Evolutionary conservation across 148 eudicot genomes (phyloP), one percentile per base, ranked within the genome.

Genomic region (Talinum fruticosum): DNA sequence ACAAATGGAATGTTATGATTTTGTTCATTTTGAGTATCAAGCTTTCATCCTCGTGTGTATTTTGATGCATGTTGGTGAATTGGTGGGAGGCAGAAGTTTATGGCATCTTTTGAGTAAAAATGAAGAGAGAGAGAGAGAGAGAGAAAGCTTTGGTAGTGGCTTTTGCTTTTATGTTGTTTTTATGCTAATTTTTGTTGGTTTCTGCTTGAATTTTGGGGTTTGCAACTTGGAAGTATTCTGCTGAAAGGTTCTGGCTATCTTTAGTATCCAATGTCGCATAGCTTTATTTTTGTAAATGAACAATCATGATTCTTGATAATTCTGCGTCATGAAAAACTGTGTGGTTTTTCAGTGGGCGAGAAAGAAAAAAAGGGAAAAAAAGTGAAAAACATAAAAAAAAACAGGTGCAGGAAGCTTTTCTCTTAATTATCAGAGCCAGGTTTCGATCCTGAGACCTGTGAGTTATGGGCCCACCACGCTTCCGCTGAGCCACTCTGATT

Each of bases 391-490:
- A 1, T 51, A n/a, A 13, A 62, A 62, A 28, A 28, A 62, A 7
- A 15, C 14, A 49, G 14, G 3, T 6, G 64, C 29, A 23, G 64
- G 57, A 59, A 59, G 64, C 64, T 59, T 59, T 59, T 23, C 64
- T 59, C 57, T 64, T 66, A 3, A 4, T 0, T 68, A 68, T 68
- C 71, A 68, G 71, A 68, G 71, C 71, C 71, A 35, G 71, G 71
- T 68, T 68, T 68, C 71, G 71, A 68, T 68, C 71, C 71, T 68
- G 44, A 24, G 71, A 68, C 44, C 71, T 68, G 71, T 68, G 71
- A 44, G 44, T 68, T 68, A 68, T 68, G 71, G 71, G 71, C 71
- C 71, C 71, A 68, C 45, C 71, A 68, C 71, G 44, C 71, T 68
- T 68, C 70, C 70, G 70, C 70, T 66, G 70, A 36, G 36, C 70